A percentile compares a stretch with the other conserved stretches of the same genome.
Evolutionary conservation across 306 rosid species (phyloP).

Genomic region (Urtica urens): DNA sequence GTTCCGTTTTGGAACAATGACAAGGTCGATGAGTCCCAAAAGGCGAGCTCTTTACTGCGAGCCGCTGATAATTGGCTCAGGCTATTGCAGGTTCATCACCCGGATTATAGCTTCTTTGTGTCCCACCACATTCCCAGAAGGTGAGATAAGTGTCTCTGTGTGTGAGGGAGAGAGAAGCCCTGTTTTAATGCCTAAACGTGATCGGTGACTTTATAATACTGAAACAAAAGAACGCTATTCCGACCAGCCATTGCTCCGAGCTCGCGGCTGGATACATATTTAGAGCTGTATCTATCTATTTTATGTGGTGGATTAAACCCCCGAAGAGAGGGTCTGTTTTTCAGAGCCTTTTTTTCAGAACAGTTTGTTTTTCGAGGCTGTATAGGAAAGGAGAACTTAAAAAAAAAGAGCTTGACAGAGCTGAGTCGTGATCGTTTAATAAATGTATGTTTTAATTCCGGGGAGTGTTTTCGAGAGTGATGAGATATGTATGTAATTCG

Average conservation of each 20-base stretch:
- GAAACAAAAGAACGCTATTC: slow-evolving; percentile 1
- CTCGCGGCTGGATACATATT: slow-evolving; percentile 12
- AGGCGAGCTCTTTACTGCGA: slow-evolving; percentile 46
- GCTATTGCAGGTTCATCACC: slow-evolving; percentile 50
- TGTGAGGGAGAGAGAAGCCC: too few species aligned
- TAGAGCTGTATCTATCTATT: slow-evolving; percentile 2
- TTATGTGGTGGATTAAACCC: slow-evolving; percentile 7
- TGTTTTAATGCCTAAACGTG: slow-evolving; percentile 10
- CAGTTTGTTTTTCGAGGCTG: slow-evolving; percentile 6
- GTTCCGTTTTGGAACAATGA: slow-evolving; percentile 57
- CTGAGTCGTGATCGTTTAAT: background rate
- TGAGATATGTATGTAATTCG: background rate
- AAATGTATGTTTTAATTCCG: background rate
- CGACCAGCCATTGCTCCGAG: slow-evolving; percentile 12
- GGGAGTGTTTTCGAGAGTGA: slow-evolving; percentile 5
- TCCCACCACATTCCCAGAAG: slow-evolving; percentile 39
- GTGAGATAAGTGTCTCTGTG: slow-evolving; percentile 11
- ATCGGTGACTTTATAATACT: slow-evolving; percentile 6
- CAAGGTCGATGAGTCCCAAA: slow-evolving; percentile 48
- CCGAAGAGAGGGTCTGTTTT: slow-evolving; percentile 2
- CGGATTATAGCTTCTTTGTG: slow-evolving; percentile 61
- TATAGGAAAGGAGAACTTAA: slow-evolving; percentile 8
- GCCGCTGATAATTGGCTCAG: slow-evolving; percentile 72
- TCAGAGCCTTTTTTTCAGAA: slow-evolving; percentile 6
- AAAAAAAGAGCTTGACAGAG: too few species aligned